Evolutionary conservation across 768 basidiomycete species (phyloP), one percentile per base, ranked within the genome.

Genomic region (Rhizopogon rudus): DNA sequence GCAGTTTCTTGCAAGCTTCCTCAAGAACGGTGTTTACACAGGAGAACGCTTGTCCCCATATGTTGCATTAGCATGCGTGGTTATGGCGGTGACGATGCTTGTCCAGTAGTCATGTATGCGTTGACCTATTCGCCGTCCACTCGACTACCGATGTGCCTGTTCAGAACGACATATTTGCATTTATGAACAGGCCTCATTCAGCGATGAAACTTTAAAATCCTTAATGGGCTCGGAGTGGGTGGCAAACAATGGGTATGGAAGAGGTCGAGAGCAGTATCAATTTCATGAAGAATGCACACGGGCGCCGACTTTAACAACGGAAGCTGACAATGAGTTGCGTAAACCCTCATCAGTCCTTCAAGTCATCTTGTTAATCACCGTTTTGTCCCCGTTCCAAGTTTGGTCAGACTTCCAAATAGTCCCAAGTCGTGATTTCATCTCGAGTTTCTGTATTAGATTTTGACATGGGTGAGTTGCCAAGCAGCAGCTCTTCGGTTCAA

Each of bases 41-140:
- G 94, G 96, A 50, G 97, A 98, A 71, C 82, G 97, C 17, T 74
- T 99, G 44, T 98, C 96, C 29, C 97, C 96, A 40, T 98, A 98
- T 63, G 97, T 99, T 14, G 87, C 90, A 6, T 69, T 99, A 13
- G 93, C 96, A 14, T 98, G 96, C 68, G 71, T 98, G 22, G 83
- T 83, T 25, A 98, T 99, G 97, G 97, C 93, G 0, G 75, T 87
- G 44, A 85, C 84, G 39, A 81, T 93, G 54, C 65, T 87, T 50
- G 65, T 71, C 31, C 76, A 73, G 63, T 81, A 71, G 58, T 53
- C 44, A 45, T 45, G 35, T 48, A 48, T 22, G 57, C 25, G 70
- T 71, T n/a, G 83, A 82, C 59, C 87, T 72, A 60, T 87, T 81
- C 8, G 77, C 84, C 0, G 88, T 91, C 51, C 89, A 77, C 67